Conservation (phyloP, 2,329 filamentous ascomycete species). For the Aspergillus tanneri region DNA sequence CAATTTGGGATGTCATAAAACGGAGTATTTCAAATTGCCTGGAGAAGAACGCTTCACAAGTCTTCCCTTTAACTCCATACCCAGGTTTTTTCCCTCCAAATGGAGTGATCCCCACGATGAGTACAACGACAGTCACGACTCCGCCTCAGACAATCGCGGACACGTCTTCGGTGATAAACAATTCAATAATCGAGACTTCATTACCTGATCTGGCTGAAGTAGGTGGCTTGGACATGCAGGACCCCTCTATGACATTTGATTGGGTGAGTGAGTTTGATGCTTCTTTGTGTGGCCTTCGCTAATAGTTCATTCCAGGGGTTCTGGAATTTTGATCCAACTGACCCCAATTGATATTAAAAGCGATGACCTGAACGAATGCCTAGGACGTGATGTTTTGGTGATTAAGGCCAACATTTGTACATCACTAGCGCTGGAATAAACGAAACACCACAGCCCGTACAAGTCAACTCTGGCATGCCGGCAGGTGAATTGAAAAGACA, state of each 20-base stretch:
- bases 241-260: neutral
- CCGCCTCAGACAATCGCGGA: neutral
- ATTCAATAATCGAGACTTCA: neutral
- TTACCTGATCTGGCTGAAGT: neutral
- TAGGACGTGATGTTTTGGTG: too few relatives aligned
- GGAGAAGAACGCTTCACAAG: neutral
- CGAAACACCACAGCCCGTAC: too few relatives aligned
- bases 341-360: neutral
- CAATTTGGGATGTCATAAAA: constrained; percentile 7
- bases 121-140: neutral
- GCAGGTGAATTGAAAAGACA: too few relatives aligned
- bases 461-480: too few relatives aligned
- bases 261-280: neutral
- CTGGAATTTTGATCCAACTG: constrained; percentile 1
- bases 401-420: too few relatives aligned
- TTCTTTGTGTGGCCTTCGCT: neutral
- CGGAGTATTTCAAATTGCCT: constrained; percentile 7
- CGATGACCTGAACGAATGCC: too few relatives aligned
- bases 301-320: neutral
- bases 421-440: too few relatives aligned
- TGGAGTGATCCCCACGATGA: neutral
- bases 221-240: neutral
- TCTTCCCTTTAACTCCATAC: neutral
- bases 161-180: neutral
- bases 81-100: neutral